Conservation (phyloP, 2,329 filamentous ascomycete genomes). For the Pseudogymnoascus sp. region DNA sequence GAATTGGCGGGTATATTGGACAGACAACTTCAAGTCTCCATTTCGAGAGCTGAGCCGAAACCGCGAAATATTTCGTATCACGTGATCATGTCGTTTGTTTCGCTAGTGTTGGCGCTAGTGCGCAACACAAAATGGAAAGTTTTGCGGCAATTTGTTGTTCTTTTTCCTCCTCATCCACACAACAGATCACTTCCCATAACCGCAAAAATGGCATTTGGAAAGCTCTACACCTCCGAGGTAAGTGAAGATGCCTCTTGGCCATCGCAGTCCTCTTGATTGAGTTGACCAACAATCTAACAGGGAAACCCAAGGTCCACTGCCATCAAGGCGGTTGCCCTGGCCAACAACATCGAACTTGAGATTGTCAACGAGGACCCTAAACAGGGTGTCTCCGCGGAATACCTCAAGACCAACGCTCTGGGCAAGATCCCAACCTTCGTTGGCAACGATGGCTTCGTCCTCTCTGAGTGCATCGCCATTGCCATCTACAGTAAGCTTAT, state of each 20-base stretch:
- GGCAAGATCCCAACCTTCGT: constrained; percentile 91
- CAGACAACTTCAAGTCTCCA: neutral
- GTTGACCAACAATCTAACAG: constrained; percentile 39
- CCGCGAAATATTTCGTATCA: constrained; percentile 8
- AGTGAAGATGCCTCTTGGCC: constrained; percentile 19
- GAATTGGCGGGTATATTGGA: constrained; percentile 7
- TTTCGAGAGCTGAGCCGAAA: neutral
- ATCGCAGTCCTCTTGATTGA: constrained; percentile 19
- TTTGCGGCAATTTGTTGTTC: constrained; percentile 1
- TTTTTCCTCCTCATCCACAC: constrained; percentile 8
- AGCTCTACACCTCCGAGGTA: constrained; percentile 86
- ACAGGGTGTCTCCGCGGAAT: constrained; percentile 62
- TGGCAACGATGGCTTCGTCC: constrained; percentile 80
- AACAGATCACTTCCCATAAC: constrained; percentile 5
- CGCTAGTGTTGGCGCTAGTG: constrained; percentile 4
- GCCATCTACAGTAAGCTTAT: constrained; percentile 86
- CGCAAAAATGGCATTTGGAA: constrained; percentile 85
- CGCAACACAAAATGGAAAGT: constrained; percentile 6
- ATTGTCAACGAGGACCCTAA: constrained; percentile 62
- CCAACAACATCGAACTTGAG: constrained; percentile 90
- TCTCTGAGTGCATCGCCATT: constrained; percentile 88
- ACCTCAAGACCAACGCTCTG: constrained; percentile 77
- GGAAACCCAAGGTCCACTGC: constrained; percentile 82
- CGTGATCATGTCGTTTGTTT: neutral
- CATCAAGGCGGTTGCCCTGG: constrained; percentile 91